Evolutionary conservation across 108 stramenopile species (phyloP).

Genomic region (Skeletonema grethae): DNA sequence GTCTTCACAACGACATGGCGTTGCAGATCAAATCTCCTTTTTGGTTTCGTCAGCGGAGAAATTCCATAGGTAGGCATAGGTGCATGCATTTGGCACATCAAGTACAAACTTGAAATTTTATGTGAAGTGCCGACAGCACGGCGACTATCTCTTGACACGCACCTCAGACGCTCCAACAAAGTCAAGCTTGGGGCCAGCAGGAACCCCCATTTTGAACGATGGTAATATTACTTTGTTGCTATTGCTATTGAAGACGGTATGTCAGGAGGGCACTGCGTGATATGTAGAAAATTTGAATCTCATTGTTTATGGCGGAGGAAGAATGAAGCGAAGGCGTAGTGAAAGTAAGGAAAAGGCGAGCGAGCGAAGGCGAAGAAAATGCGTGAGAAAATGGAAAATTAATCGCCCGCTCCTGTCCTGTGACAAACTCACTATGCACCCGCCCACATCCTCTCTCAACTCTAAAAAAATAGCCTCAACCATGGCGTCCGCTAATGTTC

Average conservation of each 20-base stretch:
- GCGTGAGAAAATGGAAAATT: no score
- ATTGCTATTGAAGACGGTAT: no score
- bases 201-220: constrained; percentile 4
- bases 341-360: no score
- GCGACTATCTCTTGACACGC: constrained; percentile 1
- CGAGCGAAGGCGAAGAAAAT: no score
- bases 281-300: no score
- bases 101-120: neutral
- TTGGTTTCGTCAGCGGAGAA: constrained; percentile 42
- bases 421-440: no score
- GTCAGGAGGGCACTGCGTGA: no score
- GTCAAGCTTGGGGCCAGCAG: constrained; percentile 47
- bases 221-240: no score
- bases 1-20: constrained; percentile 32
- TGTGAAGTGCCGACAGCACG: neutral
- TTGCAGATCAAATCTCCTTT: constrained; percentile 36
- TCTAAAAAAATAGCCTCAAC: neutral
- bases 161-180: constrained; percentile 54
- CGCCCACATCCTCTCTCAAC: neutral
- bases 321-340: no score
- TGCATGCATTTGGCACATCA: neutral
- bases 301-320: no score
- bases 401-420: neutral
- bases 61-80: neutral
- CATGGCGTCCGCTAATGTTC: constrained; percentile 39